Percentiles rank a stretch among this genome's conserved stretches.
Conservation (phyloP, 768 basidiomycete genomes). For the Cubamyces lactineus region DNA sequence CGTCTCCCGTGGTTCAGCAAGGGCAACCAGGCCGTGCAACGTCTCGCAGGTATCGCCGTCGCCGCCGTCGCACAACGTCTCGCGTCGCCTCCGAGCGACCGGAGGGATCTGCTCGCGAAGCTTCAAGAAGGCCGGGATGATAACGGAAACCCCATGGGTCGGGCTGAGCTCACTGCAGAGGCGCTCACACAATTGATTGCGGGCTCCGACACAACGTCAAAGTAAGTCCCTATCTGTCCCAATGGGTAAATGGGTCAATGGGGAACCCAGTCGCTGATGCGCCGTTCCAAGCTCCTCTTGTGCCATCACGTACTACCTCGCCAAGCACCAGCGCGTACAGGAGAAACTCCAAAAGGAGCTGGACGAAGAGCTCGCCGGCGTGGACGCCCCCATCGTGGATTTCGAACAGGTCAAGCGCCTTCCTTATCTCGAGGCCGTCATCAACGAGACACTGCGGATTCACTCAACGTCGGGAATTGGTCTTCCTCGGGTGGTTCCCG, state of each 20-base stretch:
- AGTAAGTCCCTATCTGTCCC: constrained; percentile 61
- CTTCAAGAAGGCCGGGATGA: constrained; percentile 79
- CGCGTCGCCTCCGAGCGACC: constrained; percentile 59
- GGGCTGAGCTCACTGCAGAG: constrained; percentile 86
- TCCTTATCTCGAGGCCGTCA: constrained; percentile 83
- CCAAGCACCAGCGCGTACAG: constrained; percentile 65
- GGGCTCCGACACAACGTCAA: constrained; percentile 92
- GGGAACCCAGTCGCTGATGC: neutral
- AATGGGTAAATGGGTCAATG: neutral
- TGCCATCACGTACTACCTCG: constrained; percentile 86
- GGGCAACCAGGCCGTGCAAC: constrained; percentile 66
- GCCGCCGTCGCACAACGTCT: constrained; percentile 68
- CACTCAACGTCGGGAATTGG: constrained; percentile 87
- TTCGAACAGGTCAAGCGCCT: constrained; percentile 73
- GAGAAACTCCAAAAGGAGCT: constrained; percentile 78
- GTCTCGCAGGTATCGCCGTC: constrained; percentile 78
- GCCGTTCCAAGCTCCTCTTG: constrained; percentile 69
- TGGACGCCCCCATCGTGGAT: constrained; percentile 64
- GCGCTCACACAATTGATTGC: constrained; percentile 85
- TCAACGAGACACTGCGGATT: constrained; percentile 83
- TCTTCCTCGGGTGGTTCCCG: constrained; percentile 77
- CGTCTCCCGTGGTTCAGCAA: constrained; percentile 74
- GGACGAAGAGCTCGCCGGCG: constrained; percentile 56
- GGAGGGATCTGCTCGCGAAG: constrained; percentile 81
- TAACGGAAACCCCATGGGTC: constrained; percentile 79